Percentiles rank a stretch among this genome's conserved stretches.
These are phyloP conservation scores for Candida patagonica DNA, from an alignment of 805 yeast species.

Conservation along the genomic window DNA sequence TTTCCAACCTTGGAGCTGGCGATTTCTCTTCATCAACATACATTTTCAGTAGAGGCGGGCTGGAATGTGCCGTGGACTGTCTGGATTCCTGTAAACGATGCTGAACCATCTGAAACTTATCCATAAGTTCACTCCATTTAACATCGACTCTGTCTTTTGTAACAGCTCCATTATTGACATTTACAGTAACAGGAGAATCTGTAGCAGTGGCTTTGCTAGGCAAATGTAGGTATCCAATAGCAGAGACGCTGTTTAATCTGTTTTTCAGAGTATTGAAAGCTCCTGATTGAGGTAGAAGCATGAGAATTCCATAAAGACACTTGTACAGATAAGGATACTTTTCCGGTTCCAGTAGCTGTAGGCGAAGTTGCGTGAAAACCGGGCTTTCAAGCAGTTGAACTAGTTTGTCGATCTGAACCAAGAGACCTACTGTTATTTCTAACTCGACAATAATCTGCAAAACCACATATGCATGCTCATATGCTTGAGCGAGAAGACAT, in stretches of 20 bases:
- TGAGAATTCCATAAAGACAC: conserved; percentile 81
- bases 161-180: conserved; percentile 10
- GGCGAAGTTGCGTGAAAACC: conserved; percentile 73
- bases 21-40: too few relatives aligned
- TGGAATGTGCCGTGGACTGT: conserved; percentile 1
- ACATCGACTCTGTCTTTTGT: conserved; percentile 19
- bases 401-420: conserved; percentile 80
- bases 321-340: conserved; percentile 72
- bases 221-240: conserved; percentile 28
- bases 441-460: conserved; percentile 71
- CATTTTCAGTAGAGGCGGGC: background rate
- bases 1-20: too few relatives aligned
- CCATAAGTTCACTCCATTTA: conserved; percentile 36
- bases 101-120: conserved; percentile 43
- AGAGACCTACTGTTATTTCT: conserved; percentile 68
- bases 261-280: conserved; percentile 78
- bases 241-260: conserved; percentile 52
- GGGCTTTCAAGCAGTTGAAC: conserved; percentile 91
- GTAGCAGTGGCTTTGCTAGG: conserved; percentile 12
- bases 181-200: conserved; percentile 9
- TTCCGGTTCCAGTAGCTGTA: conserved; percentile 84
- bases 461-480: conserved; percentile 78
- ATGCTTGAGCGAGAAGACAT: conserved; percentile 78
- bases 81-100: conserved; percentile 16
- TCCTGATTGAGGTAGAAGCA: conserved; percentile 89